A percentile compares a stretch with the other conserved stretches of the same genome.
These are phyloP conservation scores for Arachnopeziza araneosa DNA, from an alignment of 2,329 filamentous ascomycete species.

Conservation along the genomic window DNA sequence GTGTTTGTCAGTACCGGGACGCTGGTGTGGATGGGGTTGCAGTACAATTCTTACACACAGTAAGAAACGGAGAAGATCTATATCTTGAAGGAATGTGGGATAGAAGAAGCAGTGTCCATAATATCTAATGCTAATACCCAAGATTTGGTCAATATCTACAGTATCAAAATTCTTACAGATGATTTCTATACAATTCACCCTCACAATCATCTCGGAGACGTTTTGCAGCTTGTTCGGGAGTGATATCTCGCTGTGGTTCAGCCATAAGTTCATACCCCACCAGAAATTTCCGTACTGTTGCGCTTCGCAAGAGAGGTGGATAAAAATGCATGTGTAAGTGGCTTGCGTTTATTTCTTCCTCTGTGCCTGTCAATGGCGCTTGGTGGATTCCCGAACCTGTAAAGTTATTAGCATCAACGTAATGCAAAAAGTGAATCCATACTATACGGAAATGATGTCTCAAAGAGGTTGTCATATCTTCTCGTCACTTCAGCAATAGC, in stretches of 20 bases:
- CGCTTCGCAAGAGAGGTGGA: conserved; percentile 83
- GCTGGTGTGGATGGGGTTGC: conserved; percentile 57
- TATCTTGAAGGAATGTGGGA: neutral
- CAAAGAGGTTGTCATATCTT: conserved; percentile 93
- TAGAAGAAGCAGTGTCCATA: neutral
- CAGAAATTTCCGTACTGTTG: conserved; percentile 91
- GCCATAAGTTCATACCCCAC: conserved; percentile 96
- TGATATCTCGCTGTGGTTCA: conserved; percentile 97
- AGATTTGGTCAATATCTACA: neutral
- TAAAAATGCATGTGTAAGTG: conserved; percentile 99
- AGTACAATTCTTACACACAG: conserved; percentile 65
- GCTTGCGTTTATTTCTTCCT: conserved; percentile 78
- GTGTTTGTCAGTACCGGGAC: conserved; percentile 44
- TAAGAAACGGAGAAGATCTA: conserved; percentile 20
- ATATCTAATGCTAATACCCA: conserved; percentile 1
- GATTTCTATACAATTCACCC: conserved; percentile 76
- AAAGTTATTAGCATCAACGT: neutral
- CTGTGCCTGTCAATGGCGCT: conserved; percentile 75
- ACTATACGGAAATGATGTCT: conserved; percentile 95
- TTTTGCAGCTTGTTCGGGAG: conserved; percentile 86
- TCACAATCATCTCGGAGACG: conserved; percentile 65
- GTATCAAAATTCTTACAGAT: conserved; percentile 9
- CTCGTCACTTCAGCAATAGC: conserved; percentile 82
- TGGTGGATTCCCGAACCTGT: conserved; percentile 89
- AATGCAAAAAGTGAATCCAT: neutral